Evolutionary conservation across 2,329 filamentous ascomycete genomes (phyloP).

Genomic region (Scorias spongiosa): DNA sequence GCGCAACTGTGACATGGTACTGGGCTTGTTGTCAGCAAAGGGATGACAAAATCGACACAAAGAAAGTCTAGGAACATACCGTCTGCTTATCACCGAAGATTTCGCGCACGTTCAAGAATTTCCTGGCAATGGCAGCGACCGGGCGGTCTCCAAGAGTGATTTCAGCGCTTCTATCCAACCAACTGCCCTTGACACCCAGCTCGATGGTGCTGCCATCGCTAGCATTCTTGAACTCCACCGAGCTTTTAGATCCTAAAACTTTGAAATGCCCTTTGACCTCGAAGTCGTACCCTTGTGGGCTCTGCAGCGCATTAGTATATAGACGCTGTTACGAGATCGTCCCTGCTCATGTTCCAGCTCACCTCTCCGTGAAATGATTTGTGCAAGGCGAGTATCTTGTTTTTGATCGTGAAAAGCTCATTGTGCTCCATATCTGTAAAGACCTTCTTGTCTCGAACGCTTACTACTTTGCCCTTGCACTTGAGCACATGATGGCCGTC

Average conservation of each 20-base stretch:
- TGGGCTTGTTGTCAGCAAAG: conserved; percentile 4
- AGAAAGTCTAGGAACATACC: conserved; percentile 7
- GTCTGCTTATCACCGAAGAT: conserved; percentile 48
- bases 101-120: conserved; percentile 42
- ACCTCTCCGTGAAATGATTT: conserved; percentile 35
- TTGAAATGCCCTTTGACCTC: conserved; percentile 39
- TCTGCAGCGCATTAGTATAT: not conserved
- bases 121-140: conserved; percentile 45
- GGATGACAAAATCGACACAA: not conserved
- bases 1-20: conserved; percentile 48
- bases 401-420: conserved; percentile 44
- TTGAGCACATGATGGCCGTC: conserved; percentile 40
- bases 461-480: conserved; percentile 40
- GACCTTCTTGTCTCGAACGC: conserved; percentile 40
- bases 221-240: conserved; percentile 40
- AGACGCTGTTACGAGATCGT: not conserved
- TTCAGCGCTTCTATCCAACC: conserved; percentile 40
- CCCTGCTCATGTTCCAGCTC: not conserved
- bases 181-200: conserved; percentile 46
- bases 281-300: not conserved
- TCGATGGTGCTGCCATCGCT: conserved; percentile 28
- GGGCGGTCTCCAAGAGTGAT: conserved; percentile 38
- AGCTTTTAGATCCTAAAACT: conserved; percentile 38
- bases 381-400: conserved; percentile 37
- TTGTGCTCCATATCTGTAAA: conserved; percentile 38